Percentiles rank a stretch among this genome's conserved stretches.
Conservation (phyloP, 1,284 basidiomycete species). For the Bondarzewia mesenterica region DNA sequence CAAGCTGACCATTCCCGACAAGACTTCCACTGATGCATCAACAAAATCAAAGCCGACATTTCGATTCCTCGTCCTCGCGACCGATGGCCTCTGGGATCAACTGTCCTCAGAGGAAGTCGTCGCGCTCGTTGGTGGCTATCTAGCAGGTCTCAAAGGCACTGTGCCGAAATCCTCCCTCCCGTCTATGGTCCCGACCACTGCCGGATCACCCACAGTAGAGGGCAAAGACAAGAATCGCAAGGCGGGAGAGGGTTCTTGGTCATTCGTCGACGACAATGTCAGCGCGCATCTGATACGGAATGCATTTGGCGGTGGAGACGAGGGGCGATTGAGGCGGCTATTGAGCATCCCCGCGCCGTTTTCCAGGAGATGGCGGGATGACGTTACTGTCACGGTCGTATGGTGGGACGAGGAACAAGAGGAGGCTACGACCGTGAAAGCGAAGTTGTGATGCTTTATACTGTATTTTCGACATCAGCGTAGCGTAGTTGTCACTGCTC, state of each 20-base stretch:
- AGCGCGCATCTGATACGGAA: slow-evolving; percentile 92
- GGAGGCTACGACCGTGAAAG: slow-evolving; percentile 8
- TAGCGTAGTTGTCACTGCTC: no score
- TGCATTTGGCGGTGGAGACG: slow-evolving; percentile 84
- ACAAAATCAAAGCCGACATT: slow-evolving; percentile 19
- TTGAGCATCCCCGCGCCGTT: slow-evolving; percentile 84
- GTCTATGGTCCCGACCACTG: slow-evolving; percentile 42
- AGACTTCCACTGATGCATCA: slow-evolving; percentile 14
- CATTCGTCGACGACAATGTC: slow-evolving; percentile 82
- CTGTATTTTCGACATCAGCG: no score
- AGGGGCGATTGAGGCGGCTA: slow-evolving; percentile 54
- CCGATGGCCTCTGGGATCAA: slow-evolving; percentile 94
- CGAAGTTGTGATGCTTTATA: not conserved
- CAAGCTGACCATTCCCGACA: slow-evolving; percentile 42
- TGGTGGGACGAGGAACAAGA: slow-evolving; percentile 60
- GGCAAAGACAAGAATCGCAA: slow-evolving; percentile 48
- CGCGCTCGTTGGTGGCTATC: slow-evolving; percentile 78
- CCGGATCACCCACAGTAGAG: slow-evolving; percentile 50
- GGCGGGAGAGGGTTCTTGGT: slow-evolving; percentile 51
- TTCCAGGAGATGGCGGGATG: slow-evolving; percentile 77
- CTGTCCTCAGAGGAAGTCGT: slow-evolving; percentile 95
- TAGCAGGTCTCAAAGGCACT: slow-evolving; percentile 63
- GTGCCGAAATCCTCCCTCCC: slow-evolving; percentile 52
- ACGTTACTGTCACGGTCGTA: slow-evolving; percentile 85
- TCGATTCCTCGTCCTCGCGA: slow-evolving; percentile 82